Base-by-base conservation (phyloP, 352 stramenopile genomes). In the Achlya hypogyna region DNA sequence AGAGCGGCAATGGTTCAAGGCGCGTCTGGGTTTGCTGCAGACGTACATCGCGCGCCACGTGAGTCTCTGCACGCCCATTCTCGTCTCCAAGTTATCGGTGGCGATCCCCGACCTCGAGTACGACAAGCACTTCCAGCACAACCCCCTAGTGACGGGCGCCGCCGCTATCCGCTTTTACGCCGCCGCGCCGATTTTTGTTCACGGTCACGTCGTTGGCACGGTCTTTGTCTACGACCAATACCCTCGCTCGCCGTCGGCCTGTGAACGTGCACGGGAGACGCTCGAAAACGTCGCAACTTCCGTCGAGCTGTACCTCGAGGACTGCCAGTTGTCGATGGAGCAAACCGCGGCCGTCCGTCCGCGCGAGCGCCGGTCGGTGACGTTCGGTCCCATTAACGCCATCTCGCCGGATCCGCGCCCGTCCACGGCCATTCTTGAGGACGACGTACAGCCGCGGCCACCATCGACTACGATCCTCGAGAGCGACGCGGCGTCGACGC, bases 191-290 rank as follows among this genome's bases (percentile, higher is more conserved):
- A 58, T 67, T 27, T 14, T 67, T 12, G 79, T 79, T 4, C 84
- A 81, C 4, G 84, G 84, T n/a, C 81, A 91, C 71, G 75, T 93
- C 43, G 74, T 94, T 1, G 86, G 86, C 16, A 93, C 86, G 43
- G 84, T 94, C 43, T 94, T 93, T 60, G 86, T 94, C 56, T 93
- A 92, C 35, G 86, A 94, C 71, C 92, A 84, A 43, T 82, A 91
- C 63, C 86, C 86, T 32, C 82, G 86, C 20, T 49, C 60, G 31
- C 60, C 49, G 28, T 5, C 32, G 29, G 12, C 60, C 29, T 32
- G 42, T 58, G 14, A 49, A 34, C 47, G 12, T 45, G 22, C 49
- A 1, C 25, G 49, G 10, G 60, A 49, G 32, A 67, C 60, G 5
- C 51, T 67, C 27, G 60, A 67, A 58, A 67, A 58, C n/a, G 23